These are phyloP conservation scores for Trichomonas tenax DNA, from an alignment of 208 protist genomes.

Conservation along the genomic window DNA sequence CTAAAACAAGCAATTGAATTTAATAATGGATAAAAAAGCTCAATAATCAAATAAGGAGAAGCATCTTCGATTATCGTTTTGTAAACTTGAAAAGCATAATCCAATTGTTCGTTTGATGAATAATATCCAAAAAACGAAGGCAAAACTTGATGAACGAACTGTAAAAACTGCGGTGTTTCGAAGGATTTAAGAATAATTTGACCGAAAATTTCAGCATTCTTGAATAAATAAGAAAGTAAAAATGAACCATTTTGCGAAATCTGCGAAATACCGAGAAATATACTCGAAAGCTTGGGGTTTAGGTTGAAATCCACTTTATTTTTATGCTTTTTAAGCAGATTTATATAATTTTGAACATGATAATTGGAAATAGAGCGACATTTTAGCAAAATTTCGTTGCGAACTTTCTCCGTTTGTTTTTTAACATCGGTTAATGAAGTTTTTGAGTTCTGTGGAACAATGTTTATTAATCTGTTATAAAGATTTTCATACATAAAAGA, in stretches of 20 bases:
- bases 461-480: too few relatives aligned
- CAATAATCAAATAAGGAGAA: neutral
- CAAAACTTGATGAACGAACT: neutral
- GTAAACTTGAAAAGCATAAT: neutral
- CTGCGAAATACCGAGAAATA: neutral
- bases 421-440: too few relatives aligned
- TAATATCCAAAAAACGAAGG: neutral
- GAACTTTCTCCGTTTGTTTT: too few relatives aligned
- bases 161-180: neutral
- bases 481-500: too few relatives aligned
- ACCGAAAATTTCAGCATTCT: neutral
- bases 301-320: too few relatives aligned
- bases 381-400: too few relatives aligned
- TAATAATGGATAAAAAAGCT: neutral
- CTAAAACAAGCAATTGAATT: neutral
- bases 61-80: neutral
- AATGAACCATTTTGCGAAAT: neutral
- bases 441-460: too few relatives aligned
- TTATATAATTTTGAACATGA: too few relatives aligned
- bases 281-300: neutral
- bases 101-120: neutral
- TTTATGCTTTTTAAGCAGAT: too few relatives aligned
- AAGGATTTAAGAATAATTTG: neutral
- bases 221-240: neutral
- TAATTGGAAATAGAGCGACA: too few relatives aligned